These are phyloP conservation scores for Diaporthe caulivora DNA, from an alignment of 2,329 filamentous ascomycete species.

Conservation along the genomic window DNA sequence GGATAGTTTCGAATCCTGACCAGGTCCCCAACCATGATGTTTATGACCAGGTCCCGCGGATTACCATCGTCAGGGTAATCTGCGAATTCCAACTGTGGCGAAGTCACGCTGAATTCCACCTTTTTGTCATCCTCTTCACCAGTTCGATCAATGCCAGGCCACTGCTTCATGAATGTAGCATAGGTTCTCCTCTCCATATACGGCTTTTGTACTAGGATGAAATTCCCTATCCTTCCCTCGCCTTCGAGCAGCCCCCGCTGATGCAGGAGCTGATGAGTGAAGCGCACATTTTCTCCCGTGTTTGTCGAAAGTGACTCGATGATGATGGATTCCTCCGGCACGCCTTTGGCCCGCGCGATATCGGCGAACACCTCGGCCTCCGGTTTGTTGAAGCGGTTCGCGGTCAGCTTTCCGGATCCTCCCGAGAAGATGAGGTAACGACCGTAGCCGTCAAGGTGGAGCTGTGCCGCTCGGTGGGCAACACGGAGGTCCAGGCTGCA, in stretches of 20 bases:
- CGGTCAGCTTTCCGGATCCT: constrained; percentile 55
- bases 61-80: constrained; percentile 58
- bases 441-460: constrained; percentile 55
- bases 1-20: constrained; percentile 58
- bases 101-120: constrained; percentile 55
- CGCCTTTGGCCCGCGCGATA: constrained; percentile 54
- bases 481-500: constrained; percentile 62
- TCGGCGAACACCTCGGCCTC: constrained; percentile 59
- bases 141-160: constrained; percentile 50
- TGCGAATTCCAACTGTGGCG: constrained; percentile 53
- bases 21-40: constrained; percentile 60
- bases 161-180: constrained; percentile 61
- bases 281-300: constrained; percentile 62
- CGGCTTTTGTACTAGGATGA: constrained; percentile 61
- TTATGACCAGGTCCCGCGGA: constrained; percentile 55
- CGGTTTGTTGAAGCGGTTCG: constrained; percentile 52
- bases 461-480: constrained; percentile 55
- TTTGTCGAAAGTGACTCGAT: constrained; percentile 56
- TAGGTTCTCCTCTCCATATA: constrained; percentile 62
- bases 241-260: constrained; percentile 42
- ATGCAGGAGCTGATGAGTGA: constrained; percentile 53
- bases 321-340: constrained; percentile 54
- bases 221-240: constrained; percentile 43
- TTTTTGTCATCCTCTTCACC: not conserved
- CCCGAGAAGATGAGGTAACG: constrained; percentile 59